phyloP scores from a whole-genome alignment of 2,329 filamentous ascomycete genomes.

The Aspergillus uvarum region DNA sequence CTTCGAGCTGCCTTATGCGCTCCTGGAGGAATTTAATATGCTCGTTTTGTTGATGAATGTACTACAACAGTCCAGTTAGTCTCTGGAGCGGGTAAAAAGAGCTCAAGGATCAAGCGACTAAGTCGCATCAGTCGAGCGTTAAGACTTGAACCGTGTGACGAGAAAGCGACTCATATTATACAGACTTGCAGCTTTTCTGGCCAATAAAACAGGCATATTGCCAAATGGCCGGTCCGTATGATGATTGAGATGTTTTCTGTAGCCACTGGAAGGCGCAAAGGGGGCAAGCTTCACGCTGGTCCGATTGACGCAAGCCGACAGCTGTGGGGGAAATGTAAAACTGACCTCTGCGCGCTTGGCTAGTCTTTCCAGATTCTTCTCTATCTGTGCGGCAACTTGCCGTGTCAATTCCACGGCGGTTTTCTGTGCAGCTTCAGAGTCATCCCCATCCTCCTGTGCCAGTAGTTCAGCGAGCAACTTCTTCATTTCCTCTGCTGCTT shows the following conservation, averaged over 20 bases:
- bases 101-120: neutral
- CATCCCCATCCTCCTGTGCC: constrained; percentile 34
- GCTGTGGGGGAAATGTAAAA: constrained; percentile 11
- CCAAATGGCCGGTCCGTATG: neutral
- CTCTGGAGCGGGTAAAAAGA: neutral
- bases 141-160: neutral
- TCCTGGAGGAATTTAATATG: constrained; percentile 45
- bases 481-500: constrained; percentile 43
- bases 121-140: neutral
- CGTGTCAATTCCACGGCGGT: constrained; percentile 42
- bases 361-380: constrained; percentile 52
- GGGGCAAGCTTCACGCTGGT: neutral
- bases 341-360: constrained; percentile 46
- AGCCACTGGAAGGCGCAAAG: neutral
- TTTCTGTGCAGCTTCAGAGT: constrained; percentile 34
- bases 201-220: neutral
- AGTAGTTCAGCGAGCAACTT: constrained; percentile 41
- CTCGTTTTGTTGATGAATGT: constrained; percentile 45
- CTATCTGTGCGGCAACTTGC: constrained; percentile 54
- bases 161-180: constrained; percentile 1
- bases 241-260: constrained; percentile 4
- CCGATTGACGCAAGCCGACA: neutral
- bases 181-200: neutral
- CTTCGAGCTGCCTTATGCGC: constrained; percentile 42
- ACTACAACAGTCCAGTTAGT: constrained; percentile 26